Evolutionary conservation across 1,284 basidiomycete genomes (phyloP), one percentile per base, ranked within the genome.

Genomic region (Uromyces viciae-fabae): DNA sequence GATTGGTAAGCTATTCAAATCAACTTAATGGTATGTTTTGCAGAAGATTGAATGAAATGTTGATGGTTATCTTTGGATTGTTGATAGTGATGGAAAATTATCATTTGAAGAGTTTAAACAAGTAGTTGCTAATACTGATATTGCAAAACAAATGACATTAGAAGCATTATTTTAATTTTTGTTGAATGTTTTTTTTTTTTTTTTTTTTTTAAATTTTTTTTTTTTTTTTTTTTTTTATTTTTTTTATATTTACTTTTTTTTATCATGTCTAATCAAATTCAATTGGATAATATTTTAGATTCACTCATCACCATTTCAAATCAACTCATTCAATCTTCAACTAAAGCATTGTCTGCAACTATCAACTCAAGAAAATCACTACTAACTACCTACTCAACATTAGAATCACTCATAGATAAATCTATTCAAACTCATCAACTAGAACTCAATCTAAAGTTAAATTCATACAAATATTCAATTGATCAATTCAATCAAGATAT

Each of bases 121-220:
- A 83, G 98, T 98, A 92, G 96, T 99, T 36, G 94, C 94, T 46
- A 97, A 94, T 87, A 99, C 96, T 84, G 75, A 96, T 85, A 95
- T 97, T 83, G 93, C 94, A 82, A 98, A 98, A 87, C 96, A 98
- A 90, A 96, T 99, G 94, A 98, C 96, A 52, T 89, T 98, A 82
- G 95, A 98, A 88, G 94, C 94, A 85, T 87, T 95, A 82, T 94
- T 94, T 88, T 94, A 54, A 49, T 46, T 42, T 68, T 42, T 22
- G 38, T 15, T 43, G 11, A 40, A 28, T 42, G 7, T 68, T 5
- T 40, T 66, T 40, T 66, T 3, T 7, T 3, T 40, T 22, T 66
- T 66, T 38, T 5, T 66, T 66, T 36, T 19, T 8, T 17, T 62
- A 2, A 3, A 31, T 7, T 62, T 31, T 2, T 36, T 31, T 28